Percentiles rank a stretch among this genome's conserved stretches.
Evolutionary conservation across 1,139 yeast genomes (phyloP).

Genomic region (Chernovozyma sophiae-reginae): DNA sequence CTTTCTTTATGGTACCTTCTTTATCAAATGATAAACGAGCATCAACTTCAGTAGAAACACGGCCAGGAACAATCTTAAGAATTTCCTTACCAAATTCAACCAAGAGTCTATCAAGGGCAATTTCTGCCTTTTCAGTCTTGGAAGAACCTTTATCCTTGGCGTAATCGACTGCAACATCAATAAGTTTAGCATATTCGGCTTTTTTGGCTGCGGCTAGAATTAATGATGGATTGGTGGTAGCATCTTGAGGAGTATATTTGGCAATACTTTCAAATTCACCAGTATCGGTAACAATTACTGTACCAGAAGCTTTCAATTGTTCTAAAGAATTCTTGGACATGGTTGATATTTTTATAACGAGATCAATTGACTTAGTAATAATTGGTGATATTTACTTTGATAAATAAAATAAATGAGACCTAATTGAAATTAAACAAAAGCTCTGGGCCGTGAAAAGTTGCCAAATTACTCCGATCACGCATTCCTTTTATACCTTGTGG

Average conservation of each 20-base stretch:
- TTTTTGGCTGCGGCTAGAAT: conserved; percentile 94
- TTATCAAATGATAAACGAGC: conserved; percentile 96
- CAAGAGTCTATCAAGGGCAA: conserved; percentile 87
- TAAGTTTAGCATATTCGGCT: conserved; percentile 82
- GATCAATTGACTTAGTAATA: conserved; percentile 2
- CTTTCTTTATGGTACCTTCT: conserved; percentile 89
- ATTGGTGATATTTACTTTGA: background rate
- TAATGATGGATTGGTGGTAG: conserved; percentile 98
- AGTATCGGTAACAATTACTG: conserved; percentile 95
- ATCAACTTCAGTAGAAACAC: conserved; percentile 98
- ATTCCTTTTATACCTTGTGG: conserved; percentile 1
- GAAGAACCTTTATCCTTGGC: conserved; percentile 59
- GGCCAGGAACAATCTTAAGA: conserved; percentile 93
- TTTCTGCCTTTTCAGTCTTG: conserved; percentile 59
- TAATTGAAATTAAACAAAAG: background rate
- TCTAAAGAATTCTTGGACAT: conserved; percentile 68
- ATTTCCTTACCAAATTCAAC: conserved; percentile 96
- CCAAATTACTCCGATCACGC: background rate
- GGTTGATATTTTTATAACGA: conserved; percentile 4
- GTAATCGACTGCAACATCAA: conserved; percentile 86
- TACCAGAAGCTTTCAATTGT: conserved; percentile 92
- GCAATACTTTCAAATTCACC: conserved; percentile 99
- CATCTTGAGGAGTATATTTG: conserved; percentile 97
- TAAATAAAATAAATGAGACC: background rate
- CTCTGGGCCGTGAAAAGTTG: background rate